Percentiles rank a stretch among this genome's conserved stretches.
These are phyloP conservation scores for Gloeostereum incarnatum DNA, from an alignment of 768 basidiomycete genomes.

Conservation along the genomic window DNA sequence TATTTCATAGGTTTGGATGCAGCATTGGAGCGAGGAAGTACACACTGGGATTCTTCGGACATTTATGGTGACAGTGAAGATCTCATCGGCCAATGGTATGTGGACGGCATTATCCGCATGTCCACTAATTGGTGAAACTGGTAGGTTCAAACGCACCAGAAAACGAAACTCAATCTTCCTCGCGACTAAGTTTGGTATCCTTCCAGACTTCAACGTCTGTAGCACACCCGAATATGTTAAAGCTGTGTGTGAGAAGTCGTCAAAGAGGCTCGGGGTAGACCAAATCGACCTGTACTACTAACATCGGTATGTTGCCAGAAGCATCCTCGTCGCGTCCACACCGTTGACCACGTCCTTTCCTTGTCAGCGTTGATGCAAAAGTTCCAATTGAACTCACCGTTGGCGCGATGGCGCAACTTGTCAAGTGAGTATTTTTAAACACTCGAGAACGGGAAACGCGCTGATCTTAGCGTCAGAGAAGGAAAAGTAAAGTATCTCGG, in stretches of 20 bases:
- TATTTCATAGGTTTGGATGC: conserved; percentile 11
- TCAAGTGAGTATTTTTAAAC: conserved; percentile 9
- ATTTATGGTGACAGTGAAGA: conserved; percentile 17
- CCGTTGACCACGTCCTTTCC: not conserved
- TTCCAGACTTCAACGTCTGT: conserved; percentile 9
- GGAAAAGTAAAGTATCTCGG: conserved; percentile 27
- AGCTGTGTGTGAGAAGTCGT: conserved; percentile 11
- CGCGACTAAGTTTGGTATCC: conserved; percentile 26
- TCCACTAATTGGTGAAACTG: not conserved
- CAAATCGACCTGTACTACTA: conserved; percentile 20
- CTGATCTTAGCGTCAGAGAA: conserved; percentile 14
- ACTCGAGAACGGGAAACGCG: no score
- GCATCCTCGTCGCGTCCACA: not conserved
- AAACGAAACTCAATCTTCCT: conserved; percentile 26
- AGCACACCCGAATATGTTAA: conserved; percentile 19
- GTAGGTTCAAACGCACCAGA: conserved; percentile 21
- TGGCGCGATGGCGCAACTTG: conserved; percentile 22
- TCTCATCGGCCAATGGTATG: conserved; percentile 16
- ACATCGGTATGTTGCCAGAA: conserved; percentile 11
- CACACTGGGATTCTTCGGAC: conserved; percentile 16
- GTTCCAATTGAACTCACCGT: conserved; percentile 15
- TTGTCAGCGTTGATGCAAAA: conserved; percentile 1
- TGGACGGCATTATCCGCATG: not conserved
- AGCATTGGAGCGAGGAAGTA: conserved; percentile 15
- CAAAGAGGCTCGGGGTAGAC: conserved; percentile 17